phyloP scores from a whole-genome alignment of 768 basidiomycete genomes.

The Kwoniella newhampshirensis region DNA sequence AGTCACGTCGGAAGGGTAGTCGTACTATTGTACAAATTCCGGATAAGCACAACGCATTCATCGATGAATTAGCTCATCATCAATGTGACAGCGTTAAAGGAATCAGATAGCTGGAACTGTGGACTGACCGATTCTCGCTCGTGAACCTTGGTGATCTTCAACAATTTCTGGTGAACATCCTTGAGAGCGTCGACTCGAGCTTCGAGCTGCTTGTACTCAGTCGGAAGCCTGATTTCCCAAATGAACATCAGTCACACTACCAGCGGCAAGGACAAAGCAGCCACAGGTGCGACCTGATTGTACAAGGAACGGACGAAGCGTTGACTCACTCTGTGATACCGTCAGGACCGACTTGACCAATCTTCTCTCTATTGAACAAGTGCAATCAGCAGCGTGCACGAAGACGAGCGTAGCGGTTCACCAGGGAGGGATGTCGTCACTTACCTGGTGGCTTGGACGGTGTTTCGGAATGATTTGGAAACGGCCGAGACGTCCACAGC shows the following conservation, averaged over 20 bases:
- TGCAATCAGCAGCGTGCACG: not conserved
- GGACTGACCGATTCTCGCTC: slow-evolving; percentile 65
- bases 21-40: slow-evolving; percentile 48
- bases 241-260: no score
- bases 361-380: slow-evolving; percentile 60
- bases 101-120: not conserved
- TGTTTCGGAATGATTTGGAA: slow-evolving; percentile 47
- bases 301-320: not conserved
- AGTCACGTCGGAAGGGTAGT: slow-evolving; percentile 70
- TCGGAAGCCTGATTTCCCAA: slow-evolving; percentile 34
- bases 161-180: slow-evolving; percentile 68
- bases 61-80: not conserved
- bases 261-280: not conserved
- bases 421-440: no score
- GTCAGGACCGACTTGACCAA: slow-evolving; percentile 83
- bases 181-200: slow-evolving; percentile 88
- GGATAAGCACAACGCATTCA: slow-evolving; percentile 66
- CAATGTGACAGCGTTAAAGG: no score
- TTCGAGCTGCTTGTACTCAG: slow-evolving; percentile 96
- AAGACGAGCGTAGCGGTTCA: no score
- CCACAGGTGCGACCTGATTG: not conserved
- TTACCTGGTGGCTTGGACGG: slow-evolving; percentile 50
- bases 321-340: slow-evolving; percentile 89
- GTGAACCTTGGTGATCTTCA: slow-evolving; percentile 87
- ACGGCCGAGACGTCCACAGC: slow-evolving; percentile 49